Conservation (phyloP, 2,329 filamentous ascomycete species). For the Fusarium irregulare region DNA sequence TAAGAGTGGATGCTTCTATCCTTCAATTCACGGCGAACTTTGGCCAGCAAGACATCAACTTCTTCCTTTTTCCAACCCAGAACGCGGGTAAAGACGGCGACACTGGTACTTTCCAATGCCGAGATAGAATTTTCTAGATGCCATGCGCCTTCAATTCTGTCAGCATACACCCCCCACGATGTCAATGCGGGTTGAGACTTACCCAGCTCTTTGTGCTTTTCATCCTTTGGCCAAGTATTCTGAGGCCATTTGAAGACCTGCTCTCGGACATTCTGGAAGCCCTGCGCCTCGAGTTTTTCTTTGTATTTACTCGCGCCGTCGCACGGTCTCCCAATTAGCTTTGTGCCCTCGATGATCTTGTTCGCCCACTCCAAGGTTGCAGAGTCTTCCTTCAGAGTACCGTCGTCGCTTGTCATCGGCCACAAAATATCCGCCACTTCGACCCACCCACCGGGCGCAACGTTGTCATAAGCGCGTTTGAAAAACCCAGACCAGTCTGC, state of each 20-base stretch:
- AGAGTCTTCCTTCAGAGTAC: conserved; percentile 24
- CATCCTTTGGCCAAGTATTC: conserved; percentile 62
- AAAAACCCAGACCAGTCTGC: conserved; percentile 41
- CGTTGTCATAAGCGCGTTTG: conserved; percentile 35
- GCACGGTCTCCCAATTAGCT: conserved; percentile 44
- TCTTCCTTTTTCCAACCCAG: conserved; percentile 45
- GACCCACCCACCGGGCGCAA: conserved; percentile 42
- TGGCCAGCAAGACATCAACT: conserved; percentile 40
- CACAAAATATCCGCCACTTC: conserved; percentile 38
- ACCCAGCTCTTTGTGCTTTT: conserved; percentile 60
- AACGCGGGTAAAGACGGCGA: conserved; percentile 46
- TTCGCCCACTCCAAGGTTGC: conserved; percentile 38
- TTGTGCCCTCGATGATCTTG: conserved; percentile 42
- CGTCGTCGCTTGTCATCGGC: conserved; percentile 24
- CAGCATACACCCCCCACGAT: fast-evolving
- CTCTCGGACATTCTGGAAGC: conserved; percentile 62
- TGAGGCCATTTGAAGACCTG: conserved; percentile 59
- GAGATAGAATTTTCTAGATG: conserved; percentile 35
- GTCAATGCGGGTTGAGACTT: fast-evolving
- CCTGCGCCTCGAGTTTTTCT: conserved; percentile 57
- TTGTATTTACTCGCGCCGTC: conserved; percentile 37
- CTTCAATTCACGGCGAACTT: conserved; percentile 43
- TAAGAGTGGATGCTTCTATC: conserved; percentile 45
- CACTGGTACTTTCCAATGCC: conserved; percentile 45
- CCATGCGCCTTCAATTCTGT: conserved; percentile 44